Percentiles rank a stretch among this genome's conserved stretches.
Conservation (phyloP, 495 filamentous ascomycete species). For the Entonaema liquescens region DNA sequence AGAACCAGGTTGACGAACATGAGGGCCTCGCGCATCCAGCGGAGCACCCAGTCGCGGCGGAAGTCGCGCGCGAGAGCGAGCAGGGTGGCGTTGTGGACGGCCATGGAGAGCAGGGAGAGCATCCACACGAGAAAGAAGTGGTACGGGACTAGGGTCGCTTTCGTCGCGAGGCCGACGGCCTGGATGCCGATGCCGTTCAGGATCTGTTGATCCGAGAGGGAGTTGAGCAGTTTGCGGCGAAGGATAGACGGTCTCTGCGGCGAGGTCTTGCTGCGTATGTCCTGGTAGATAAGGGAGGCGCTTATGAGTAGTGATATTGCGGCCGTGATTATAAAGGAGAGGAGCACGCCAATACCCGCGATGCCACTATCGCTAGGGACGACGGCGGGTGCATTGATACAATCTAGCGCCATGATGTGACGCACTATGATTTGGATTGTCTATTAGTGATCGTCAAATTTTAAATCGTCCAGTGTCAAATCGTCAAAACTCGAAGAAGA, state of each 20-base stretch:
- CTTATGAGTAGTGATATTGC: slow-evolving; percentile 52
- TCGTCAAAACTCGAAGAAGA: too few relatives aligned
- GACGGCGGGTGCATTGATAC: slow-evolving; percentile 53
- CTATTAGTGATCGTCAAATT: too few relatives aligned
- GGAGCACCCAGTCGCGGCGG: slow-evolving; percentile 67
- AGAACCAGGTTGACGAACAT: slow-evolving; percentile 67
- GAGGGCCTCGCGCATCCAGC: slow-evolving; percentile 66
- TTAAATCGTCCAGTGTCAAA: too few relatives aligned
- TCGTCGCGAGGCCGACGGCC: slow-evolving; percentile 60
- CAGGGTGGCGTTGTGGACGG: slow-evolving; percentile 64
- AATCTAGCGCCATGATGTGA: slow-evolving; percentile 48
- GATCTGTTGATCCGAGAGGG: slow-evolving; percentile 69
- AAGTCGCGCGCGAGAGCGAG: slow-evolving; percentile 66
- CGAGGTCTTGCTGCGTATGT: slow-evolving; percentile 44
- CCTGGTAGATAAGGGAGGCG: slow-evolving; percentile 58
- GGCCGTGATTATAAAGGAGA: slow-evolving; percentile 68
- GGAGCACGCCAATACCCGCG: slow-evolving; percentile 65
- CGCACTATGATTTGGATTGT: background rate
- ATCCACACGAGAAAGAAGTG: slow-evolving; percentile 73
- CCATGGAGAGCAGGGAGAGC: slow-evolving; percentile 64
- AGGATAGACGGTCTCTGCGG: slow-evolving; percentile 51
- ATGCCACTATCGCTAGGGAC: slow-evolving; percentile 64
- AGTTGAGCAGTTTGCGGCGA: slow-evolving; percentile 64
- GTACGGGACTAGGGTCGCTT: slow-evolving; percentile 61
- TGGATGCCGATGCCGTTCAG: slow-evolving; percentile 67